A percentile compares a stretch with the other conserved stretches of the same genome.
Evolutionary conservation across 257 asterid genomes (phyloP).

Genomic region (Capsicum baccatum): DNA sequence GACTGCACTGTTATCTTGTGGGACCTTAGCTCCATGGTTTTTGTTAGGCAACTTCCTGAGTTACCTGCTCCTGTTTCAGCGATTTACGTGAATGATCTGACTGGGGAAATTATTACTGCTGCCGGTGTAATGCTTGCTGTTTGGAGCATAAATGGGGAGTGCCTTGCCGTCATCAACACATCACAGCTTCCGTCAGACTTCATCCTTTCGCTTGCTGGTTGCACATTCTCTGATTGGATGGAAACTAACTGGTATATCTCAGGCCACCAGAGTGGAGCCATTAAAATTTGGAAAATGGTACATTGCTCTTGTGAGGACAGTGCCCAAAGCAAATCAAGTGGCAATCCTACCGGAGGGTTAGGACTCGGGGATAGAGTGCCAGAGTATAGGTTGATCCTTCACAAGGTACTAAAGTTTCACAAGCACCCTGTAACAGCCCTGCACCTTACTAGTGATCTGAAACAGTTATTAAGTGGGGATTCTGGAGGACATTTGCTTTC

Average conservation of each 20-base stretch:
- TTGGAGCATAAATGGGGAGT: slow-evolving; percentile 96
- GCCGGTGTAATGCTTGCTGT: slow-evolving; percentile 93
- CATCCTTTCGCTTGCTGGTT: slow-evolving; percentile 76
- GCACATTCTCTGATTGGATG: slow-evolving; percentile 80
- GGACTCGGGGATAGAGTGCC: slow-evolving; percentile 66
- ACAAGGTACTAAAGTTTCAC: slow-evolving; percentile 83
- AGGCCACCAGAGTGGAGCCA: slow-evolving; percentile 99
- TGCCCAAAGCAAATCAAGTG: slow-evolving; percentile 48
- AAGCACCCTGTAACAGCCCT: slow-evolving; percentile 85
- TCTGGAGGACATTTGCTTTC: slow-evolving; percentile 80
- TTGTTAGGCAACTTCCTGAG: slow-evolving; percentile 88
- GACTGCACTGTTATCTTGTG: slow-evolving; percentile 87
- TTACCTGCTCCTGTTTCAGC: slow-evolving; percentile 90
- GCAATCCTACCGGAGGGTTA: slow-evolving; percentile 64
- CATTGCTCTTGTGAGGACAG: slow-evolving; percentile 73
- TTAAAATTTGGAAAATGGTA: slow-evolving; percentile 93
- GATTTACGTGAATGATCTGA: slow-evolving; percentile 81
- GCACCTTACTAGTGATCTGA: slow-evolving; percentile 77
- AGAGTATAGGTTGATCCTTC: slow-evolving; percentile 79
- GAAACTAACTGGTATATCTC: slow-evolving; percentile 88
- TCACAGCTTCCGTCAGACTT: slow-evolving; percentile 97
- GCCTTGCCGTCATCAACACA: slow-evolving; percentile 92
- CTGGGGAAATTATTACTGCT: slow-evolving; percentile 88
- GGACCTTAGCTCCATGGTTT: slow-evolving; percentile 93
- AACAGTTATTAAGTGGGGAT: slow-evolving; percentile 91